Base-by-base conservation (phyloP, 768 basidiomycete species). In the Mycena metata region DNA sequence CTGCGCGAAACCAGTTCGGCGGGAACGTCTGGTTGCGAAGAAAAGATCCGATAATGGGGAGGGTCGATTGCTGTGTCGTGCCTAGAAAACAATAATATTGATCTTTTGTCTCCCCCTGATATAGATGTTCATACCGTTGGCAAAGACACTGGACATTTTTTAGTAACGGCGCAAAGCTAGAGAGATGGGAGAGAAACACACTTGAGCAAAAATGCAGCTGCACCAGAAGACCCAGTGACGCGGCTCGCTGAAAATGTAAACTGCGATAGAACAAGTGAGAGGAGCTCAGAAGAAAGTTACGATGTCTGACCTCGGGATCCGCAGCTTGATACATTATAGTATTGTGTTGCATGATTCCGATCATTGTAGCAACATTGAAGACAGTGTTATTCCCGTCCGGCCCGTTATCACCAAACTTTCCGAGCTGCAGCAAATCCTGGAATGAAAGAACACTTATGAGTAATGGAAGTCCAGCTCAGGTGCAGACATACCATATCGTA, bases 11-110 rank as follows among this genome's bases (percentile, higher is more conserved):
- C 69, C 69, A 70, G 33, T 67, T 67, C 2, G 19, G 30, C 2
- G 69, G 69, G 57, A 67, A 70, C 24, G 60, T 70, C 51, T 70
- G 64, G 21, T 66, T 65, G 15, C 69, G 58, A 41, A 70, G 63
- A 24, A 66, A 67, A 66, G n/a, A n/a, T n/a, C n/a, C n/a, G n/a
- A n/a, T n/a, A n/a, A n/a, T n/a, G n/a, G n/a, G n/a, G n/a, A n/a
- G 50, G 13, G 69, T 67, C 13, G 69, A 52, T 46, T 67, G 69
- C 17, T 66, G 59, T 17, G 69, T 70, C 5, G 69, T 70, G 24
- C 69, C 65, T 70, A 30, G n/a, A 57, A 17, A 24, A 43, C 36
- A 13, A 36, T 33, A 16, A 2, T n/a, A 33, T 17, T n/a, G 9
- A 5, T 26, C n/a, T n/a, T n/a, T n/a, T n/a, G n/a, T n/a, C n/a